Conservation (phyloP, 169 alveolate genomes). For the Pseudocohnilembus persalinus region DNA sequence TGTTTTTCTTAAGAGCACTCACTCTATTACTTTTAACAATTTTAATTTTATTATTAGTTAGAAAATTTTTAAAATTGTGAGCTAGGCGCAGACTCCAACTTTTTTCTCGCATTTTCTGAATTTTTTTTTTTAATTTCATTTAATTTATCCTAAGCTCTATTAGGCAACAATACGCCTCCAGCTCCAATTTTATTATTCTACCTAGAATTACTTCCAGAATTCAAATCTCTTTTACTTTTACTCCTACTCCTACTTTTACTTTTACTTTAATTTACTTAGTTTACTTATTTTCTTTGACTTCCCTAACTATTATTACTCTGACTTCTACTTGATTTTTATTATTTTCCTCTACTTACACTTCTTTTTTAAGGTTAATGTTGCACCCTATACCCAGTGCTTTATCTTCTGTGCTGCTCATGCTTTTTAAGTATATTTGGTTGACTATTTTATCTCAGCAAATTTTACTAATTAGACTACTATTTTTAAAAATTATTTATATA, state of each 20-base stretch:
- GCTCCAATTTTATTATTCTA: not conserved
- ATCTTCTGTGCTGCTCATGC: no score
- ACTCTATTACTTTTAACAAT: not conserved
- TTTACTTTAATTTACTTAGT: no score
- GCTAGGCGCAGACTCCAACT: no score
- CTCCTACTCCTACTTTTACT: not conserved
- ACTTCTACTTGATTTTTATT: no score
- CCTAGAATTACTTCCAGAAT: not conserved
- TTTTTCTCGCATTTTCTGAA: not conserved
- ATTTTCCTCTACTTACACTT: no score
- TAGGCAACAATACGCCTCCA: not conserved
- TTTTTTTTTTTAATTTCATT: not conserved
- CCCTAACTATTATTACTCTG: no score
- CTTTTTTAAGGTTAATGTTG: no score
- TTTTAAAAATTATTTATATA: no score
- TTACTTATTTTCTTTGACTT: no score
- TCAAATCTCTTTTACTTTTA: not conserved
- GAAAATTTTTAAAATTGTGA: no score
- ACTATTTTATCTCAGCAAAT: not conserved
- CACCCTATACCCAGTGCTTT: no score
- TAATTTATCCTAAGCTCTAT: not conserved
- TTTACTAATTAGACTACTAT: not conserved
- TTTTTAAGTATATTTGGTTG: not conserved
- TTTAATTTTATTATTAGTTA: no score
- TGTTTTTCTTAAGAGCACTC: not conserved